Evolutionary conservation across 768 basidiomycete genomes (phyloP), one percentile per base, ranked within the genome.

Genomic region (Pisolithus orientalis): DNA sequence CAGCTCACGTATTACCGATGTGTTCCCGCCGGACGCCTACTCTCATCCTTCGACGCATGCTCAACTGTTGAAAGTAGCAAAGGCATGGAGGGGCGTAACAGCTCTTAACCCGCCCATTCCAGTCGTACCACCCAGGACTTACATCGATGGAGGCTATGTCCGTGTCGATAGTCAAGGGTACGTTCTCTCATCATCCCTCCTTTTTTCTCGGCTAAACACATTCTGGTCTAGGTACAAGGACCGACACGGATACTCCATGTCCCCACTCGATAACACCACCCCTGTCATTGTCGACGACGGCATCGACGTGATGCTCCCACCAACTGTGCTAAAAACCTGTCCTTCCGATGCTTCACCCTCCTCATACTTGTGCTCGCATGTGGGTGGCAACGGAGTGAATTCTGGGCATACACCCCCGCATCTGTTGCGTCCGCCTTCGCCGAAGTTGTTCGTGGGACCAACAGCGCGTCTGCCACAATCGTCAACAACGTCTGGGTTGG

Each of bases 61-160:
- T 34, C 76, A 71, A 38, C 74, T 87, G 2, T 73, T 76, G n/a
- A 69, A 71, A n/a, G 77, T 80, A 16, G 84, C 85, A 10, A 73
- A 77, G 21, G 68, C 75, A 16, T 89, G 85, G 85, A 71, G 86
- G 8, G 85, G 87, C 2, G 69, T 87, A 29, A 78, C 80, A n/a
- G 85, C 84, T 6, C 68, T 81, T 54, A 67, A 68, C 24, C 61
- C 68, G 3, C 61, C 65, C 0, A 59, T 56, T 9, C 55, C 63
- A 5, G 49, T 58, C 31, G 21, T 31, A 16, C 65, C 66, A 34
- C 63, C 63, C 44, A 67, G 37, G 43, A 57, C 59, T 0, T 66
- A 61, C 49, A 32, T 31, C 28, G 63, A 65, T 32, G 45, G 50
- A 48, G 58, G 43, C 27, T 66, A 58, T 24, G 47, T 53, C 14